A percentile compares a stretch with the other conserved stretches of the same genome.
Conservation (phyloP, 768 basidiomycete genomes). For the Calvatia gigantea region DNA sequence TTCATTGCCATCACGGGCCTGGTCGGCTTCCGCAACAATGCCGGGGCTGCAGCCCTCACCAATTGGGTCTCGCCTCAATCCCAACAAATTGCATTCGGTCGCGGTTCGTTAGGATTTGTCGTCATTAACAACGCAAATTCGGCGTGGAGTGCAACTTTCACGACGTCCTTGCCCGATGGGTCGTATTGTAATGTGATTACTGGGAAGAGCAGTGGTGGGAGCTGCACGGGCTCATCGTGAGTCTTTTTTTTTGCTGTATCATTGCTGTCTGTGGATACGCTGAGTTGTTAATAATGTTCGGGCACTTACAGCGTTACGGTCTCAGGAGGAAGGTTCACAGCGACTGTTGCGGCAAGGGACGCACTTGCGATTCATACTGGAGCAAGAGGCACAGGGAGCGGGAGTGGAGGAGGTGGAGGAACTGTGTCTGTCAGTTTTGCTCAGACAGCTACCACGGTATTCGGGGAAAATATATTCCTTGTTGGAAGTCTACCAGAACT, state of each 20-base stretch:
- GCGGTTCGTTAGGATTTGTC: conserved; percentile 43
- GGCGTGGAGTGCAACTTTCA: conserved; percentile 53
- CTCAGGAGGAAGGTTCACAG: conserved; percentile 45
- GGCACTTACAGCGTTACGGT: conserved; percentile 48
- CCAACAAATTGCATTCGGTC: conserved; percentile 63
- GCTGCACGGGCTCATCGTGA: conserved; percentile 51
- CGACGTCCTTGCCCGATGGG: conserved; percentile 54
- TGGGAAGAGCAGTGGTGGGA: conserved; percentile 35
- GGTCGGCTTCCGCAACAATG: conserved; percentile 62
- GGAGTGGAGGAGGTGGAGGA: conserved; percentile 14
- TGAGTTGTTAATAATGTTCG: neutral
- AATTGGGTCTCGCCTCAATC: conserved; percentile 58
- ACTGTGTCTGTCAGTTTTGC: conserved; percentile 43
- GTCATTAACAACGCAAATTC: conserved; percentile 65
- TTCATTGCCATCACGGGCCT: conserved; percentile 55
- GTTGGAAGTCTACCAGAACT: conserved; percentile 54
- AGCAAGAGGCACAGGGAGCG: conserved; percentile 28
- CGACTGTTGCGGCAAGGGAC: conserved; percentile 45
- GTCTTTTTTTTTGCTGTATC: conserved; percentile 15
- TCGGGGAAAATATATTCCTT: conserved; percentile 62
- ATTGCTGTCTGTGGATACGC: neutral
- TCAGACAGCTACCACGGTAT: conserved; percentile 53
- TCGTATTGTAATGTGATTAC: conserved; percentile 64
- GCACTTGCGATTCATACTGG: conserved; percentile 58
- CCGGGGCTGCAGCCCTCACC: conserved; percentile 45